Conservation (phyloP, 352 stramenopile species). For the Pythium oligandrum region DNA sequence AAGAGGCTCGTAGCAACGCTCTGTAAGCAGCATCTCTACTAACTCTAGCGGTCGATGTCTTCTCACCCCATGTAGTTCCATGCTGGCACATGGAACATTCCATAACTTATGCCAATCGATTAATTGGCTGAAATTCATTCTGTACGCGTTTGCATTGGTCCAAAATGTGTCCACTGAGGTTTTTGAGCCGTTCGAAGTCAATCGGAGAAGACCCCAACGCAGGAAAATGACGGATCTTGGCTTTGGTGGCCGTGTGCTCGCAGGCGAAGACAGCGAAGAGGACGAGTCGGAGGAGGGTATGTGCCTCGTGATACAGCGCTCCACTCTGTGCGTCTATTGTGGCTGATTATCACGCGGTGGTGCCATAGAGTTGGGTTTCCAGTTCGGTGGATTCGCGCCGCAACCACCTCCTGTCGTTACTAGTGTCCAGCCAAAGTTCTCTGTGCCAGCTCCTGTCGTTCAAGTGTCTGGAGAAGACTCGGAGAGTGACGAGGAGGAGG, state of each 20-base stretch:
- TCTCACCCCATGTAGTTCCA: no score
- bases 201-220: no score
- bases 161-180: no score
- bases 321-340: not conserved
- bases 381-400: constrained; percentile 4
- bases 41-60: no score
- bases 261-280: constrained; percentile 77
- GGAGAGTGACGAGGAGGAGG: constrained; percentile 19
- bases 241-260: constrained; percentile 58
- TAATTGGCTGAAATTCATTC: not conserved
- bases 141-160: no score
- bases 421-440: constrained; percentile 14
- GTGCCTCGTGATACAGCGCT: not conserved
- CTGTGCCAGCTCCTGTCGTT: constrained; percentile 4
- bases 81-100: no score
- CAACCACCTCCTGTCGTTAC: constrained; percentile 1
- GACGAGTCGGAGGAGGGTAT: constrained; percentile 60
- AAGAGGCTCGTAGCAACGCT: not conserved
- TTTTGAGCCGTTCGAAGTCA: no score
- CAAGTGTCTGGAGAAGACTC: not conserved
- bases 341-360: constrained; percentile 3
- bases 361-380: constrained; percentile 14
- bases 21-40: no score
- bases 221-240: constrained; percentile 23
- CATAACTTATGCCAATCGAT: not conserved